Conservation (phyloP, 495 filamentous ascomycete genomes). For the Acidiella bohemica region DNA sequence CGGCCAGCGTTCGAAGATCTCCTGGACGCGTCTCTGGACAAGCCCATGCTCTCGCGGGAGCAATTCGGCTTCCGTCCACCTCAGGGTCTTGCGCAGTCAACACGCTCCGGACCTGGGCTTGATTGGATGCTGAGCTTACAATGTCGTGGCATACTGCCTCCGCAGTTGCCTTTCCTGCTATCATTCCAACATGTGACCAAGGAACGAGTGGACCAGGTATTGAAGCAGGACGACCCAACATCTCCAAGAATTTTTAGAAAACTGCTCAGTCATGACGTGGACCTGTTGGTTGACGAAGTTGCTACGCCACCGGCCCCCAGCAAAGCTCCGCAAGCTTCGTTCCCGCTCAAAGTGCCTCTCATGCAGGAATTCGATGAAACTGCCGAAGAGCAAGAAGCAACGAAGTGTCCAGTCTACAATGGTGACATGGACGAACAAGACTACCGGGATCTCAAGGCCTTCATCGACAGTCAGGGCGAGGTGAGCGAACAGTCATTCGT, state of each 20-base stretch:
- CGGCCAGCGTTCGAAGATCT: constrained; percentile 45
- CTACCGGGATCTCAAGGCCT: too few species aligned
- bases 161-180: constrained; percentile 8
- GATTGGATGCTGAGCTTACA: constrained; percentile 18
- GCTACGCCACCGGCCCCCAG: constrained; percentile 1
- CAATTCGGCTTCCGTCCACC: constrained; percentile 1
- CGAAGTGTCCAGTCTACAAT: too few species aligned
- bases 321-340: neutral
- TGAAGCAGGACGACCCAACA: neutral
- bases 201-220: neutral
- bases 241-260: neutral
- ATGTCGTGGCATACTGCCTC: constrained; percentile 16
- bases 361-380: neutral
- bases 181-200: neutral
- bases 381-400: neutral
- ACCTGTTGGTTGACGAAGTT: constrained; percentile 5
- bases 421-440: too few species aligned
- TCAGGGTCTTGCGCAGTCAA: neutral
- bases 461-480: too few species aligned
- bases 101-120: constrained; percentile 9
- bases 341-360: neutral
- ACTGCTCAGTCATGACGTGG: neutral
- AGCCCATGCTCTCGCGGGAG: constrained; percentile 24
- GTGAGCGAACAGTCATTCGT: too few species aligned
- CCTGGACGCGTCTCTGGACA: constrained; percentile 36